Evolutionary conservation across 139 green algal genomes (phyloP).

Genomic region (Eudorina sp.): DNA sequence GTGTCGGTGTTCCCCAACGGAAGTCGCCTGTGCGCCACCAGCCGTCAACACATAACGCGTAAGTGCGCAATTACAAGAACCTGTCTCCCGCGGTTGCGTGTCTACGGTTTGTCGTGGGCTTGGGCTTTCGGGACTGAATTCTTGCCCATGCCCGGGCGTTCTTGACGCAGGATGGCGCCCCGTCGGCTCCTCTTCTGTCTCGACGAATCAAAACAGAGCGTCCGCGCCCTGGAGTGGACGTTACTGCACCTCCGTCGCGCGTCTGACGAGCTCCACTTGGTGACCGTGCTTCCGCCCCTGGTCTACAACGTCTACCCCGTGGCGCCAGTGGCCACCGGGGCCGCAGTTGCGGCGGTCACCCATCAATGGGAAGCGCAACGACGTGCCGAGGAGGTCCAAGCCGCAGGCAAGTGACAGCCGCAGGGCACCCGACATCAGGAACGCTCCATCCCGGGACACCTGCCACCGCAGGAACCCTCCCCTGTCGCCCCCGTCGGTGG

Average conservation of each 20-base stretch:
- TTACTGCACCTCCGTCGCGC: constrained; percentile 16
- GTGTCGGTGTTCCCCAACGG: too few relatives aligned
- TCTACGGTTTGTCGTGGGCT: too few relatives aligned
- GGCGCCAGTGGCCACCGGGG: constrained; percentile 49
- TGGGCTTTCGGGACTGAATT: background rate
- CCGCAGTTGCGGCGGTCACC: constrained; percentile 56
- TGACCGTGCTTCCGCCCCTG: constrained; percentile 21
- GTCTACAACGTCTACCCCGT: constrained; percentile 27
- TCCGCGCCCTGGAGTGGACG: constrained; percentile 18
- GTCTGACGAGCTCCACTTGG: constrained; percentile 38
- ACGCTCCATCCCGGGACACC: too few relatives aligned
- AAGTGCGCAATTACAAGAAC: too few relatives aligned
- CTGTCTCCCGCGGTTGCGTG: too few relatives aligned
- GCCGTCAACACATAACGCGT: too few relatives aligned
- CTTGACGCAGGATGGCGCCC: constrained; percentile 13
- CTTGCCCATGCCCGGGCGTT: background rate
- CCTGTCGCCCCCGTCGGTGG: too few relatives aligned
- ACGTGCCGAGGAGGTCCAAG: constrained; percentile 27
- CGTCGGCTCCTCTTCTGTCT: constrained; percentile 19
- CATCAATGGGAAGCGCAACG: constrained; percentile 47
- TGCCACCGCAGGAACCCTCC: too few relatives aligned
- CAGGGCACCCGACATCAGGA: too few relatives aligned
- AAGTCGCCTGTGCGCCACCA: too few relatives aligned
- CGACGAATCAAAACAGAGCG: constrained; percentile 21
- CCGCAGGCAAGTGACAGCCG: constrained; percentile 6